Evolutionary conservation across 2,329 filamentous ascomycete species (phyloP).

Genomic region (Alternaria panax): DNA sequence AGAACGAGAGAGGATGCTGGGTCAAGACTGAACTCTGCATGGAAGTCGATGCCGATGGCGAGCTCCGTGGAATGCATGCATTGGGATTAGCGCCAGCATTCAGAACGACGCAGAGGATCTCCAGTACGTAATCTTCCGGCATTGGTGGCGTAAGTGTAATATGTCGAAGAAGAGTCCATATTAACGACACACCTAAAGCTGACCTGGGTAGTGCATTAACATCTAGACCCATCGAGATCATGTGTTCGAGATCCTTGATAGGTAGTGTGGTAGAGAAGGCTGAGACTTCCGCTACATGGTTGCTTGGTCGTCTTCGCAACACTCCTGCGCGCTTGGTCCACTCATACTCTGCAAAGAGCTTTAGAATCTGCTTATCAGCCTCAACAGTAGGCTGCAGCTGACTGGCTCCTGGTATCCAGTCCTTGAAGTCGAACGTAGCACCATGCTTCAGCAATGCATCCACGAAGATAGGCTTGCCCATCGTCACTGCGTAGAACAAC

Average conservation of each 20-base stretch:
- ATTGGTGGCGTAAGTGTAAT: conserved; percentile 21
- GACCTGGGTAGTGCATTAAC: conserved; percentile 28
- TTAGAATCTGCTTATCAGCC: conserved; percentile 27
- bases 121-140: conserved; percentile 26
- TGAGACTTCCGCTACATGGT: conserved; percentile 6
- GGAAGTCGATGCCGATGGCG: conserved; percentile 15
- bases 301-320: conserved; percentile 27
- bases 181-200: conserved; percentile 23
- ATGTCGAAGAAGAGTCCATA: conserved; percentile 36
- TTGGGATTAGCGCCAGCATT: conserved; percentile 31
- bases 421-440: conserved; percentile 34
- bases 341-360: conserved; percentile 37
- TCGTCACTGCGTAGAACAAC: conserved; percentile 38
- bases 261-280: conserved; percentile 30
- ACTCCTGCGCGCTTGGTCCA: conserved; percentile 31
- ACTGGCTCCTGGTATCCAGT: conserved; percentile 30
- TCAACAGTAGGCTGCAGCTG: conserved; percentile 14
- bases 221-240: conserved; percentile 38
- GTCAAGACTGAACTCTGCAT: conserved; percentile 12
- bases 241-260: conserved; percentile 26
- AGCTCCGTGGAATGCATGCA: conserved; percentile 19
- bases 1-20: conserved; percentile 32
- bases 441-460: conserved; percentile 36
- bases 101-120: conserved; percentile 27
- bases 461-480: conserved; percentile 38